These are phyloP conservation scores for Arthrobotrys sinensis DNA, from an alignment of 2,329 filamentous ascomycete species.

Conservation along the genomic window DNA sequence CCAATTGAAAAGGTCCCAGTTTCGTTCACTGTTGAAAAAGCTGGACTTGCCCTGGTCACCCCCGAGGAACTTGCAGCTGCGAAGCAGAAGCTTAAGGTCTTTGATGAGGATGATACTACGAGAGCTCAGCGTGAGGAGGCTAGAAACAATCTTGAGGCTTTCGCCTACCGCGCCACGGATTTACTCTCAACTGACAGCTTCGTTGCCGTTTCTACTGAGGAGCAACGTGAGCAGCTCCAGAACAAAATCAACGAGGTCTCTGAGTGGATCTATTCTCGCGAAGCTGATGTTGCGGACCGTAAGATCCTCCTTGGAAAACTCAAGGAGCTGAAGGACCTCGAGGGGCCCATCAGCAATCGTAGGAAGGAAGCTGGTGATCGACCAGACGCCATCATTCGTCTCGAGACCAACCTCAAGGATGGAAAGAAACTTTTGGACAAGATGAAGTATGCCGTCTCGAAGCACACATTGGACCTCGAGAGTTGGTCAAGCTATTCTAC, in stretches of 20 bases:
- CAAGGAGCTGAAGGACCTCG: slow-evolving; percentile 82
- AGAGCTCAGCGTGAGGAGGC: slow-evolving; percentile 85
- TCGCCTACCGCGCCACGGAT: slow-evolving; percentile 89
- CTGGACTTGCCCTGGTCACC: slow-evolving; percentile 71
- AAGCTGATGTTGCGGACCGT: slow-evolving; percentile 81
- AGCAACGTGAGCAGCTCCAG: slow-evolving; percentile 78
- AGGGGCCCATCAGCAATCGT: slow-evolving; percentile 82
- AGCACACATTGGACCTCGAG: slow-evolving; percentile 66
- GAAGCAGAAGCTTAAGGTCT: slow-evolving; percentile 82
- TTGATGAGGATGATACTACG: slow-evolving; percentile 86
- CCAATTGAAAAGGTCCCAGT: slow-evolving; percentile 75
- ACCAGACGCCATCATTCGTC: slow-evolving; percentile 77
- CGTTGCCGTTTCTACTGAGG: slow-evolving; percentile 78
- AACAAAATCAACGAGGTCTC: slow-evolving; percentile 78
- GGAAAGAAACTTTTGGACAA: slow-evolving; percentile 78
- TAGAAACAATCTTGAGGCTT: slow-evolving; percentile 92
- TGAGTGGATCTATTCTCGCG: slow-evolving; percentile 88
- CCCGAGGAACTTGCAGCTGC: slow-evolving; percentile 71
- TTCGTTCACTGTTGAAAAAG: slow-evolving; percentile 70
- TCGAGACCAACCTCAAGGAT: slow-evolving; percentile 80
- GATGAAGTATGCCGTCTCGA: slow-evolving; percentile 70
- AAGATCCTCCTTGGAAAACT: slow-evolving; percentile 83
- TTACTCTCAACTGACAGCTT: slow-evolving; percentile 84
- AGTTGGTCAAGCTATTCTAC: slow-evolving; percentile 54
- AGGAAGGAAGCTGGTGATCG: slow-evolving; percentile 80